Conservation (phyloP, 2,329 filamentous ascomycete genomes). For the Aspergillus unguis region DNA sequence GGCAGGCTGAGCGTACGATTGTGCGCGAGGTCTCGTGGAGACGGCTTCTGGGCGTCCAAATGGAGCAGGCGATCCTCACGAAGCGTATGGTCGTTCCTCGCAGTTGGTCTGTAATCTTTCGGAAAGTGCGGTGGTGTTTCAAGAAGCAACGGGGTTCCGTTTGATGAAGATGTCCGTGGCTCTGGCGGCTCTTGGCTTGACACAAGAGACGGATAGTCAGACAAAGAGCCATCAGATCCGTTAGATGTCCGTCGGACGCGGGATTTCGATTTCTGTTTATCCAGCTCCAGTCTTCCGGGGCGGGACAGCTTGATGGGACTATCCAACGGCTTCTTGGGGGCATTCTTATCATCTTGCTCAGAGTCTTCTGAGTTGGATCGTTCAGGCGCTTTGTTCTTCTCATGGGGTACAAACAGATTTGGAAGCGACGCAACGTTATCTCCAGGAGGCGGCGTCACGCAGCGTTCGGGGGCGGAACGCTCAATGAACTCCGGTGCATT, state of each 20-base stretch:
- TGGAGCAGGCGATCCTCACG: slow-evolving; percentile 31
- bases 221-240: slow-evolving; percentile 31
- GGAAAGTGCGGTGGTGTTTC: slow-evolving; percentile 23
- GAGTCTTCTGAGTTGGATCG: background rate
- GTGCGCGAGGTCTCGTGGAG: slow-evolving; percentile 26
- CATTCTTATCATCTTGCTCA: slow-evolving; percentile 8
- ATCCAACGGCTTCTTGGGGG: slow-evolving; percentile 27
- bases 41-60: slow-evolving; percentile 25
- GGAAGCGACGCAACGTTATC: slow-evolving; percentile 2
- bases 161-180: slow-evolving; percentile 26
- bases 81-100: slow-evolving; percentile 26
- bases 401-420: slow-evolving; percentile 4
- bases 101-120: slow-evolving; percentile 13
- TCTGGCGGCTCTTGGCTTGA: slow-evolving; percentile 30
- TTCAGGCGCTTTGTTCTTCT: background rate
- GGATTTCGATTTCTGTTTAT: slow-evolving; percentile 17
- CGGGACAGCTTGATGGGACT: slow-evolving; percentile 34
- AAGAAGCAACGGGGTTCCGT: slow-evolving; percentile 23
- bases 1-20: slow-evolving; percentile 36
- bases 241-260: slow-evolving; percentile 27
- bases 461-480: background rate
- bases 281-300: slow-evolving; percentile 19
- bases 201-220: slow-evolving; percentile 31
- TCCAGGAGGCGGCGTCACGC: background rate
- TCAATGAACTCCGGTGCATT: background rate